phyloP scores from a whole-genome alignment of 139 green algal species.

The Chlamydomonas applanata region DNA sequence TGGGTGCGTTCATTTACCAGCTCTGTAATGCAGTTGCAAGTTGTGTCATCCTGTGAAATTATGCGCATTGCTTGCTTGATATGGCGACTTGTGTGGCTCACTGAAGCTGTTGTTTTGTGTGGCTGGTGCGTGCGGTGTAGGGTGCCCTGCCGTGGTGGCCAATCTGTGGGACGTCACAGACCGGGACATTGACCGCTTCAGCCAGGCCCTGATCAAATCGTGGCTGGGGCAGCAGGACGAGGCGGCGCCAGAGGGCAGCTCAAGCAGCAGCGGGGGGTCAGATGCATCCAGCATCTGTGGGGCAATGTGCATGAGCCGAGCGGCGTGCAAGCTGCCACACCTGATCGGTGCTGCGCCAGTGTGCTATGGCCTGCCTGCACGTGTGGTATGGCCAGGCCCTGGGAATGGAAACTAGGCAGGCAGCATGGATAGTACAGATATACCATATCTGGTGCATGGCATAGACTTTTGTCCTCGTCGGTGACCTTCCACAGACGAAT shows the following conservation, averaged over 20 bases:
- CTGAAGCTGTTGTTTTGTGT: too few relatives aligned
- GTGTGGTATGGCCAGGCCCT: conserved; percentile 14
- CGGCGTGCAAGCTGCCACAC: conserved; percentile 70
- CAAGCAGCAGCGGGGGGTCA: conserved; percentile 1
- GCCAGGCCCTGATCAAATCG: conserved; percentile 49
- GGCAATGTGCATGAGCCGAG: conserved; percentile 47
- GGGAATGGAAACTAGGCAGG: too few relatives aligned
- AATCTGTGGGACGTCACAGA: conserved; percentile 98
- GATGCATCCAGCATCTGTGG: conserved; percentile 14
- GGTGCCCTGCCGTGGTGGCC: conserved; percentile 74
- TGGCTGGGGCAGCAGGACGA: conserved; percentile 48
- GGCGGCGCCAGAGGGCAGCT: neutral
- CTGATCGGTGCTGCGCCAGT: conserved; percentile 87
- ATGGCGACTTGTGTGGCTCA: too few relatives aligned
- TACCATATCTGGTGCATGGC: too few relatives aligned
- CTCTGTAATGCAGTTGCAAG: too few relatives aligned
- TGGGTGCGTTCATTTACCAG: too few relatives aligned
- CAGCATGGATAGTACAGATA: too few relatives aligned
- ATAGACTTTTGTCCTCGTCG: too few relatives aligned
- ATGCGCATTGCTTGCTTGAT: too few relatives aligned
- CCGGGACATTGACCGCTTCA: conserved; percentile 91
- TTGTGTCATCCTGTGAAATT: too few relatives aligned
- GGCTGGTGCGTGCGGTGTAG: too few relatives aligned
- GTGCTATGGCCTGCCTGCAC: conserved; percentile 82
- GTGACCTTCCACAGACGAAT: too few relatives aligned